phyloP scores from a whole-genome alignment of 768 basidiomycete species.

The Lentinula guzmanii region DNA sequence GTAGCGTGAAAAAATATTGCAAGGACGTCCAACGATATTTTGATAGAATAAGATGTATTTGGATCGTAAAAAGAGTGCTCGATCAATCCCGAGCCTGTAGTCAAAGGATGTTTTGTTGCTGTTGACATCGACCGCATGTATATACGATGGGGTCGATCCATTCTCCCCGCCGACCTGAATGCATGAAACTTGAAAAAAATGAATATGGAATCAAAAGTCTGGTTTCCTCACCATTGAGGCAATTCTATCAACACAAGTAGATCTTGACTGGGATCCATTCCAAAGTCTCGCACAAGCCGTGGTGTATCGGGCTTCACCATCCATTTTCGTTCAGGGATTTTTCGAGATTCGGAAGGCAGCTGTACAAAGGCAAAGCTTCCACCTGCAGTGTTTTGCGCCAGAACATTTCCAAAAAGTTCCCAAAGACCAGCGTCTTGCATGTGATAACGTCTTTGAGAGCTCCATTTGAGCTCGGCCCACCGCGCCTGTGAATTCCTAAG shows the following conservation, averaged over 20 bases:
- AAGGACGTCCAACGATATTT: constrained; percentile 46
- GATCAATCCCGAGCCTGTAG: constrained; percentile 26
- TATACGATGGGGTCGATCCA: constrained; percentile 22
- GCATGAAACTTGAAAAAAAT: not conserved
- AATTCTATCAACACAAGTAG: constrained; percentile 47
- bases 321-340: constrained; percentile 44
- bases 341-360: constrained; percentile 43
- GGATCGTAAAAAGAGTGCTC: constrained; percentile 17
- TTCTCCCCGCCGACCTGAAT: constrained; percentile 5
- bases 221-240: constrained; percentile 23
- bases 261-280: constrained; percentile 63
- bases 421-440: constrained; percentile 43
- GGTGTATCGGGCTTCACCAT: constrained; percentile 26
- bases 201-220: not conserved
- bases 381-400: constrained; percentile 33
- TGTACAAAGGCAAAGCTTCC: constrained; percentile 34
- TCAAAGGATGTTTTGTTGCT: constrained; percentile 40
- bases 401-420: constrained; percentile 54
- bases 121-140: constrained; percentile 42
- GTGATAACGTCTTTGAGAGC: constrained; percentile 21
- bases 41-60: constrained; percentile 39
- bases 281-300: constrained; percentile 43
- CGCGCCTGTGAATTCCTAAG: constrained; percentile 32
- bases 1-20: constrained; percentile 38
- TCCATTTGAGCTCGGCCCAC: constrained; percentile 35